Percentiles rank a stretch among this genome's conserved stretches.
Evolutionary conservation across 2,329 filamentous ascomycete genomes (phyloP).

Genomic region (Pezicula rhizophila): DNA sequence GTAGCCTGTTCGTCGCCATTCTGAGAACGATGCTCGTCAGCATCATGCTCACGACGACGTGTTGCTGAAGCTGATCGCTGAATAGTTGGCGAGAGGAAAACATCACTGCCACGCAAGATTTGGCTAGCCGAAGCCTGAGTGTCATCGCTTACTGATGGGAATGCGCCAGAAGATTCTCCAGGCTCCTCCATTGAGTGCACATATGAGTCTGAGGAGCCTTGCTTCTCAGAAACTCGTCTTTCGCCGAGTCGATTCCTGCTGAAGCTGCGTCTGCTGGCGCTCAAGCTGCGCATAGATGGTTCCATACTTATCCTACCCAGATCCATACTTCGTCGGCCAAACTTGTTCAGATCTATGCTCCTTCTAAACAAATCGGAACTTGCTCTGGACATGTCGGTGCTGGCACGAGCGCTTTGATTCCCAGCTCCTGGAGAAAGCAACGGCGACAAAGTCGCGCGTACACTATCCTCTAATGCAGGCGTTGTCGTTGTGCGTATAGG

Average conservation of each 20-base stretch:
- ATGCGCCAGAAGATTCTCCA: conserved; percentile 60
- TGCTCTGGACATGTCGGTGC: conserved; percentile 43
- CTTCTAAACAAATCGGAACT: conserved; percentile 50
- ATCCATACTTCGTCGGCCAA: conserved; percentile 43
- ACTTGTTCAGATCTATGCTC: conserved; percentile 41
- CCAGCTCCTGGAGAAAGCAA: conserved; percentile 26
- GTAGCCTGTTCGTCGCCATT: conserved; percentile 16
- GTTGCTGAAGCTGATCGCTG: conserved; percentile 35
- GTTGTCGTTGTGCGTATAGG: conserved; percentile 17
- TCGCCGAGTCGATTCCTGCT: conserved; percentile 42
- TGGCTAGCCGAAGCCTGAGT: conserved; percentile 80
- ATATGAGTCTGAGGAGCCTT: conserved; percentile 68
- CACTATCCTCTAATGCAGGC: conserved; percentile 42
- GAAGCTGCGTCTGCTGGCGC: conserved; percentile 46
- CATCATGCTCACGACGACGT: conserved; percentile 11
- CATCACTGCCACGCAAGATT: conserved; percentile 79
- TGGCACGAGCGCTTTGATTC: conserved; percentile 44
- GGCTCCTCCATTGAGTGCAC: conserved; percentile 68
- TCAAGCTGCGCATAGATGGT: conserved; percentile 55
- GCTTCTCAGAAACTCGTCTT: conserved; percentile 44
- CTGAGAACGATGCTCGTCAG: conserved; percentile 5
- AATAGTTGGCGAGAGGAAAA: conserved; percentile 77
- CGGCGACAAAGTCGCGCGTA: conserved; percentile 56
- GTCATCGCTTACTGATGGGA: conserved; percentile 66
- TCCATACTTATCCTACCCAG: conserved; percentile 35